A percentile compares a stretch with the other conserved stretches of the same genome.
Evolutionary conservation across 2,329 filamentous ascomycete species (phyloP).

Genomic region (Penicillium fuscoglaucum): DNA sequence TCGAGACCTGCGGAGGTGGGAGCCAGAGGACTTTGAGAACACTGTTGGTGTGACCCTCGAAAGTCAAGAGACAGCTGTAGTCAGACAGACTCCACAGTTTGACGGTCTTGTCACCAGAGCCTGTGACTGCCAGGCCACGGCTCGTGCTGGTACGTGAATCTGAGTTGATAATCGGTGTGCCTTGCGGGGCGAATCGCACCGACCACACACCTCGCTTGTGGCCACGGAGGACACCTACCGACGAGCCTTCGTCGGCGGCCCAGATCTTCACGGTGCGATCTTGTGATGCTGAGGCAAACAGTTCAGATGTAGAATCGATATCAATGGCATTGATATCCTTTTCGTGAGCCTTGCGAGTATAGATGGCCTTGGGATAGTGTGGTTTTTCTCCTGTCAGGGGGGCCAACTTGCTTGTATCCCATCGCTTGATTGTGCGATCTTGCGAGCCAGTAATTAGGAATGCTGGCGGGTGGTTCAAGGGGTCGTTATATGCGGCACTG

Average conservation of each 20-base stretch:
- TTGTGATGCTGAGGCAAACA: conserved; percentile 95
- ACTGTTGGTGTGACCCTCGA: conserved; percentile 95
- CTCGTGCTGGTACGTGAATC: conserved; percentile 68
- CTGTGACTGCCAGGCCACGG: conserved; percentile 82
- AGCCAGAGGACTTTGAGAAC: conserved; percentile 94
- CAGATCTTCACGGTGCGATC: conserved; percentile 97
- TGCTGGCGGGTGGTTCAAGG: conserved; percentile 74
- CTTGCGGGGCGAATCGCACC: conserved; percentile 80
- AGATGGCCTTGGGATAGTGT: conserved; percentile 60
- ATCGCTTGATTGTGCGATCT: conserved; percentile 92
- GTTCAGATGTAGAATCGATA: conserved; percentile 67
- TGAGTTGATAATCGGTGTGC: conserved; percentile 73
- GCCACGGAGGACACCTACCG: conserved; percentile 84
- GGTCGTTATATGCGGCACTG: conserved; percentile 69
- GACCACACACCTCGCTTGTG: conserved; percentile 97
- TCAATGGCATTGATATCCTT: conserved; percentile 98
- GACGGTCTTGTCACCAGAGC: conserved; percentile 92
- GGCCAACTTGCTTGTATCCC: conserved; percentile 71
- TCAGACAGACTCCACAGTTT: conserved; percentile 92
- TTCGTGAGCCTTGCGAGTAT: conserved; percentile 93
- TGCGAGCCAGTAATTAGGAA: conserved; percentile 92
- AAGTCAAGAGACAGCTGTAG: conserved; percentile 88
- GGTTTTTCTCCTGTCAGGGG: conserved; percentile 46
- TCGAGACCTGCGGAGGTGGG: conserved; percentile 48
- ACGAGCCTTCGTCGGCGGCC: conserved; percentile 85